Conservation (phyloP, 1,139 yeast species). For the Diutina pseudorugosa region DNA sequence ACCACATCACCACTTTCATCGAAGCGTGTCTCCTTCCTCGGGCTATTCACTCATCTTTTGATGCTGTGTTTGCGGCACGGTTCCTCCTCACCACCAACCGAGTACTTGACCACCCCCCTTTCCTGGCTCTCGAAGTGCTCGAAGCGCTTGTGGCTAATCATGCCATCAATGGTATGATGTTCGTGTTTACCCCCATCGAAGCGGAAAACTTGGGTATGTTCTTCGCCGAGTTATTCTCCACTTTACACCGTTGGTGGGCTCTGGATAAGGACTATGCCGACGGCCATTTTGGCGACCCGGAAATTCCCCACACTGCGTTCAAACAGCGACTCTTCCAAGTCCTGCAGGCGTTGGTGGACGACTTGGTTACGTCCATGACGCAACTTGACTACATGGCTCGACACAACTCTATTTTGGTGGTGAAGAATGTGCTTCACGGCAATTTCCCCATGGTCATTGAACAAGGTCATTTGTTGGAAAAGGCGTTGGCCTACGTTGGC, state of each 20-base stretch:
- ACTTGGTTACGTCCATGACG: constrained; percentile 31
- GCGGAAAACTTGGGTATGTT: constrained; percentile 79
- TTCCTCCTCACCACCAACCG: constrained; percentile 44
- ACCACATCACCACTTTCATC: constrained; percentile 24
- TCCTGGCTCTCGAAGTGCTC: constrained; percentile 31
- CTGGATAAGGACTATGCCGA: constrained; percentile 8
- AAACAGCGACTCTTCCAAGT: constrained; percentile 8
- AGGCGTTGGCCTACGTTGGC: constrained; percentile 36
- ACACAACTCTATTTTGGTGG: constrained; percentile 66
- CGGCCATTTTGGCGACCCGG: background rate
- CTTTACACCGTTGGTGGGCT: constrained; percentile 24
- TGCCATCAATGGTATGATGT: constrained; percentile 46
- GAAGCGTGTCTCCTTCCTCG: constrained; percentile 69
- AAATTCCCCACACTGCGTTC: constrained; percentile 2
- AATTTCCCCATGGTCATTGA: constrained; percentile 60
- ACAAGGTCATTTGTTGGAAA: constrained; percentile 47
- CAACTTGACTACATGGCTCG: constrained; percentile 64
- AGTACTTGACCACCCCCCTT: constrained; percentile 26
- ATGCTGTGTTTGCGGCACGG: constrained; percentile 61
- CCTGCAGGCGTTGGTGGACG: constrained; percentile 5
- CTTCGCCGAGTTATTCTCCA: constrained; percentile 37
- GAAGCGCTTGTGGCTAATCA: constrained; percentile 38
- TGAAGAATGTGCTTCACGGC: constrained; percentile 48
- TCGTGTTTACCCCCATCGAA: constrained; percentile 63
- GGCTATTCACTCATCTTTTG: constrained; percentile 68